Percentiles rank a stretch among this genome's conserved stretches.
phyloP scores from a whole-genome alignment of 805 yeast species.

The Grigorovia yakushimaensis region DNA sequence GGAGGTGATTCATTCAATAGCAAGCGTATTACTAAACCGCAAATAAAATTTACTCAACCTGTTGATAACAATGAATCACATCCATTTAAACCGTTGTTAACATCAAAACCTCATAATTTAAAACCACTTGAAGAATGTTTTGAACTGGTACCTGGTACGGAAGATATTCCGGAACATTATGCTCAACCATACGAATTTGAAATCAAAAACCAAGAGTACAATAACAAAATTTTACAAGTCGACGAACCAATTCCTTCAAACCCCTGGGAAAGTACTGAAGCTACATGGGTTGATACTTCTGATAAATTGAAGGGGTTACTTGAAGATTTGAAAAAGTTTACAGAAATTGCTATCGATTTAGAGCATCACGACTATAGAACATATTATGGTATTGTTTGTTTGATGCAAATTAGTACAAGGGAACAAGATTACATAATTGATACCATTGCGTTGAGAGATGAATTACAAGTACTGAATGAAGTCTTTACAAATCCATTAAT shows the following conservation, averaged over 20 bases:
- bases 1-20: conserved; percentile 10
- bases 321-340: conserved; percentile 36
- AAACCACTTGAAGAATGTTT: conserved; percentile 45
- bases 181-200: conserved; percentile 76
- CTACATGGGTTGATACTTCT: conserved; percentile 62
- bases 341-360: conserved; percentile 82
- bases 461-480: conserved; percentile 53
- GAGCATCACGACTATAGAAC: conserved; percentile 93
- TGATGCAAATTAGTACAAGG: conserved; percentile 85
- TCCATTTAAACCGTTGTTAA: conserved; percentile 73
- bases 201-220: conserved; percentile 61
- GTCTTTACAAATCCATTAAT: conserved; percentile 75
- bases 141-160: conserved; percentile 29
- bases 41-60: conserved; percentile 42
- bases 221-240: conserved; percentile 40
- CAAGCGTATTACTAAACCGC: conserved; percentile 54
- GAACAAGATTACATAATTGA: conserved; percentile 82
- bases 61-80: conserved; percentile 58
- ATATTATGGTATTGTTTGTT: conserved; percentile 80
- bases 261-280: conserved; percentile 56
- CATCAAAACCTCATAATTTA: conserved; percentile 62
- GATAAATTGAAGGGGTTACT: conserved; percentile 48
- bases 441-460: conserved; percentile 68
- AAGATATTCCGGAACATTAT: conserved; percentile 47
- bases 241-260: conserved; percentile 41